These are phyloP conservation scores for Fraxinus ornus DNA, from an alignment of 305 asterid species.

Conservation along the genomic window DNA sequence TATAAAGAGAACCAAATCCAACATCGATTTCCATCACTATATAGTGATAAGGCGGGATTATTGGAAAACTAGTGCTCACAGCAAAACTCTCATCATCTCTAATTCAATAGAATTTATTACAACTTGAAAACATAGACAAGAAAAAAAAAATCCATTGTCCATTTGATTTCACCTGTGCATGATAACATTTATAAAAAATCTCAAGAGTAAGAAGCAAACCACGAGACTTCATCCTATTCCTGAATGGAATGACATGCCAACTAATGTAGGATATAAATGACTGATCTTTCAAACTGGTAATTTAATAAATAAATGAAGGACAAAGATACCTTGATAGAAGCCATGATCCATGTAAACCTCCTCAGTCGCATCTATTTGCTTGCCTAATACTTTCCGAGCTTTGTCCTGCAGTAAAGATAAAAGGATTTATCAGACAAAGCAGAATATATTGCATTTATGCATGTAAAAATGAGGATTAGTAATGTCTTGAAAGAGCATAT, in stretches of 20 bases:
- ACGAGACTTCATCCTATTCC: not conserved
- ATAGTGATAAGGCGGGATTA: not conserved
- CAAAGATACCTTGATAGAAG: conserved; percentile 50
- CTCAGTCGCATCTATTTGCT: conserved; percentile 58
- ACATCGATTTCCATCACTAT: not conserved
- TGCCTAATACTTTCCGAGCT: conserved; percentile 82
- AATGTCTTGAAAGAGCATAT: too few relatives aligned
- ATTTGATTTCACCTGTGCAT: not conserved
- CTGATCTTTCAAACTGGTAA: not conserved
- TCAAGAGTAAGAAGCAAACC: not conserved
- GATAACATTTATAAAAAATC: not conserved
- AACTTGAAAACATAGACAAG: not conserved
- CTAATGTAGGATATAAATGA: not conserved
- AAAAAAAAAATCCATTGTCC: not conserved
- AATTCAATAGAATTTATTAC: not conserved
- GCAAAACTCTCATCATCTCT: not conserved
- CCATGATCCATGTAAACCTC: conserved; percentile 77
- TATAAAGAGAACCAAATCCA: not conserved
- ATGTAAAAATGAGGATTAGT: not conserved
- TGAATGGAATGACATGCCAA: not conserved
- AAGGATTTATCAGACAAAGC: conserved; percentile 8
- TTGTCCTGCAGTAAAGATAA: conserved; percentile 56
- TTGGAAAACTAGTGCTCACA: too few relatives aligned
- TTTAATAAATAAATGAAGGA: not conserved
- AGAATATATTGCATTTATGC: not conserved